Evolutionary conservation across 441 rosid genomes (phyloP), one percentile per base, ranked within the genome.

Genomic region (Corymbia calophylla): DNA sequence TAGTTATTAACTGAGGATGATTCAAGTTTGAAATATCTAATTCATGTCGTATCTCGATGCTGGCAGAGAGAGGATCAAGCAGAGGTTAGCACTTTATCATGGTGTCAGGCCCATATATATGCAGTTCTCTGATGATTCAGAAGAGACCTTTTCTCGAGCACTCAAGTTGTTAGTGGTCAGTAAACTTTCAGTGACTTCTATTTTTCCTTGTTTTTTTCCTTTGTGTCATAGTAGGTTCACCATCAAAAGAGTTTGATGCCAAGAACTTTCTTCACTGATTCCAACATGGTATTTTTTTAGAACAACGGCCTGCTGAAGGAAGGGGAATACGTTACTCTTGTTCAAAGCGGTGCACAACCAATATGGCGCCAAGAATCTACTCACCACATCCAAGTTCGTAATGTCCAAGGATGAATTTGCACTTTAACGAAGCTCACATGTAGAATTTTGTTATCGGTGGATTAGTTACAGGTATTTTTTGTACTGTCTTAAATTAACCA

Each of bases 281-380:
- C 49, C 66, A 47, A 60, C 35, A 73, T 77, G 51, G n/a, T 77
- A 44, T 77, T 77, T 17, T 77, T 89, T 35, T 91, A 98, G 99
- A 93, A 92, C 66, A 95, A 97, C 90, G 91, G 95, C 88, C 93
- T 96, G 91, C 88, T 97, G 91, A 91, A 88, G 91, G 95, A 94
- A 89, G 99, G 97, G 88, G 94, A 95, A 87, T 88, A 93, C 31
- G 96, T 98, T 44, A 97, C 98, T 56, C 97, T 96, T 70, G 99
- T 98, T 81, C 98, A 97, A 91, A 98, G 99, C 48, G 99, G 99
- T 18, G 95, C 99, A 1, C 99, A 96, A 86, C 97, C 99, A 29
- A 97, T 97, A 90, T 98, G 99, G 99, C 98, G 99, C 88, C 92
- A 64, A 89, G 97, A 97, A 92, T 96, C 99, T 89, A 96, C 97